Evolutionary conservation across 2,329 filamentous ascomycete species (phyloP), one percentile per base, ranked within the genome.

Genomic region (Pezicula rhizophila): DNA sequence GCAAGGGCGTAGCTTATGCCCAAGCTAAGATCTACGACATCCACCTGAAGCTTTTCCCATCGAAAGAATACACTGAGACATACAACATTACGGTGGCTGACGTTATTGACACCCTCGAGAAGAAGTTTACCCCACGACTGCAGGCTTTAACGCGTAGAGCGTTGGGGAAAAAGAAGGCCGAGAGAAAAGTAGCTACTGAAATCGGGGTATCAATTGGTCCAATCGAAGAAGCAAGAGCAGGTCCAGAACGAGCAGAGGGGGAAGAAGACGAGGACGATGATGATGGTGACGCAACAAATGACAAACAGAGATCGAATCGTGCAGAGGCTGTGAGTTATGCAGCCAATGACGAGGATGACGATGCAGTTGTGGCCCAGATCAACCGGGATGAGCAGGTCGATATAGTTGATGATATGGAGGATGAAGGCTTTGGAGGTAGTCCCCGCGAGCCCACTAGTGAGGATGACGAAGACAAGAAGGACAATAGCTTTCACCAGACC

Each of bases 291-390:
- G 89, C 80, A 44, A 91, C 82, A 4, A 81, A 78, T 54, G 81
- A 80, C 58, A 95, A 89, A 70, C 78, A 83, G 61, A 81, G 79
- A 59, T 80, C 82, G 41, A 93, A 95, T 65, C 84, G 87, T 37
- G 75, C 78, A 46, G 87, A 96, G 67, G 87, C 85, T 26, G 84
- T 92, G 2, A 93, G 89, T 12, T 97, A 96, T 58, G 92, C 89
- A 35, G 88, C 85, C 31, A 95, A 95, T 42, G 93, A 97, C 63
- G 91, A 96, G 5, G 92, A 92, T 4, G 93, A 97, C 62, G 80
- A 89, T 57, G 83, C 78, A 33, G 82, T 95, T 47, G 83, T 85
- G 59, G 72, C 74, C 46, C 76, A 78, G 49, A 77, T 85, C 61
- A 77, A 80, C 48, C 74, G 72, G 28, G 81, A 84, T 45, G 76